These are phyloP conservation scores for Yamadazyma kitorensis DNA, from an alignment of 805 yeast genomes.

Conservation along the genomic window DNA sequence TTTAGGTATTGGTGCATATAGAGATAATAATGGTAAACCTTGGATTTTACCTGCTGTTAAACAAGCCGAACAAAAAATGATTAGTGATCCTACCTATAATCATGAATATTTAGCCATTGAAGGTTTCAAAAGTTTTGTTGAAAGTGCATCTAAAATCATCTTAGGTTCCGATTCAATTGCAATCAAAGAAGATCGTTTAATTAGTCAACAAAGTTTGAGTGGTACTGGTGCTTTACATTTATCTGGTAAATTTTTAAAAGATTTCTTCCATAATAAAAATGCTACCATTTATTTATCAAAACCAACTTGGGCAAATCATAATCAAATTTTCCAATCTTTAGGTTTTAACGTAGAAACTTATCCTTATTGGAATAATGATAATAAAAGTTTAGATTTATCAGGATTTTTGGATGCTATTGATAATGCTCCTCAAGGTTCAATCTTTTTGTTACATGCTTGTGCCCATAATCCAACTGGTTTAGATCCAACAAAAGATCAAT, in stretches of 20 bases:
- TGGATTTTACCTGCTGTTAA: constrained; percentile 70
- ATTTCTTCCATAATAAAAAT: constrained; percentile 41
- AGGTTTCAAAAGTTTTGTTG: constrained; percentile 67
- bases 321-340: constrained; percentile 68
- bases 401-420: constrained; percentile 65
- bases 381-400: constrained; percentile 67
- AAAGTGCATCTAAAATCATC: constrained; percentile 70
- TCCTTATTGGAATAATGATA: constrained; percentile 80
- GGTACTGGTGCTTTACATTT: constrained; percentile 93
- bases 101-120: constrained; percentile 88
- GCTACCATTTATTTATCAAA: constrained; percentile 64
- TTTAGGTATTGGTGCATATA: constrained; percentile 79
- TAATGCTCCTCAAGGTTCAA: constrained; percentile 69
- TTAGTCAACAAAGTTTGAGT: constrained; percentile 73
- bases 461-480: constrained; percentile 98
- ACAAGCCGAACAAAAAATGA: constrained; percentile 64
- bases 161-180: constrained; percentile 60
- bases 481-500: constrained; percentile 82
- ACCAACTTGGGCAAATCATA: constrained; percentile 99
- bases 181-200: constrained; percentile 44
- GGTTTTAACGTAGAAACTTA: constrained; percentile 69
- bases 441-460: constrained; percentile 86
- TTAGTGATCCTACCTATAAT: constrained; percentile 58
- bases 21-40: constrained; percentile 67
- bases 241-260: constrained; percentile 68